Evolutionary conservation across 768 basidiomycete genomes (phyloP), one percentile per base, ranked within the genome.

Genomic region (Rhizopogon vulgaris): DNA sequence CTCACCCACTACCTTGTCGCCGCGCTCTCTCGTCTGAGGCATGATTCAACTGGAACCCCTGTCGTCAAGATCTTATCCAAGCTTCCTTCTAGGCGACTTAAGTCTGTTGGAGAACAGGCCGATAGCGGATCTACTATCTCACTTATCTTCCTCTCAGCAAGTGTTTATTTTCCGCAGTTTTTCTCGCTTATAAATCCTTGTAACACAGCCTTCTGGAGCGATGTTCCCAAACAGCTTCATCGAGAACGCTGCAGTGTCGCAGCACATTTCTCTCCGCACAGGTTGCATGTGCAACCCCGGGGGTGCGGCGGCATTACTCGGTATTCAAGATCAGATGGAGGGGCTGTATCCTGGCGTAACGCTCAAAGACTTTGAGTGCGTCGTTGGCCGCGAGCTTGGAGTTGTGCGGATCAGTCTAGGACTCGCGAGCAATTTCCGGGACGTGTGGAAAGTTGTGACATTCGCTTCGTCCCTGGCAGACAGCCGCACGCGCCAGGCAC

Each of bases 241-340:
- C 59, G 87, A 87, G 61, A 73, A 84, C 58, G 75, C 83, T 1
- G 87, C 88, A 12, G 75, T 82, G 15, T 72, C 67, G 48, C 74
- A 78, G 56, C 78, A 75, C 47, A 83, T 92, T 52, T 90, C 88
- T 15, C 68, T 92, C 30, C 83, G 90, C 39, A 88, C 89, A 3
- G 90, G 90, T 0, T 93, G 90, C 65, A 84, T 91, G 80, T 93
- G 90, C 63, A 93, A 92, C 57, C 87, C 90, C 14, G 90, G 90
- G 9, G 90, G 83, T 15, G 86, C 88, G 0, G 82, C 87, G 1
- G 78, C 85, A 4, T 69, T 92, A 14, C 74, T 90, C 4, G 83
- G 83, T 0, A 77, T 90, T 28, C 69, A 82, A 52, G 72, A 77
- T 17, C 75, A 83, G 52, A 90, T 90, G 87, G 69, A 73, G 5